phyloP scores from a whole-genome alignment of 2,329 filamentous ascomycete genomes.

The Verticillium longisporum region DNA sequence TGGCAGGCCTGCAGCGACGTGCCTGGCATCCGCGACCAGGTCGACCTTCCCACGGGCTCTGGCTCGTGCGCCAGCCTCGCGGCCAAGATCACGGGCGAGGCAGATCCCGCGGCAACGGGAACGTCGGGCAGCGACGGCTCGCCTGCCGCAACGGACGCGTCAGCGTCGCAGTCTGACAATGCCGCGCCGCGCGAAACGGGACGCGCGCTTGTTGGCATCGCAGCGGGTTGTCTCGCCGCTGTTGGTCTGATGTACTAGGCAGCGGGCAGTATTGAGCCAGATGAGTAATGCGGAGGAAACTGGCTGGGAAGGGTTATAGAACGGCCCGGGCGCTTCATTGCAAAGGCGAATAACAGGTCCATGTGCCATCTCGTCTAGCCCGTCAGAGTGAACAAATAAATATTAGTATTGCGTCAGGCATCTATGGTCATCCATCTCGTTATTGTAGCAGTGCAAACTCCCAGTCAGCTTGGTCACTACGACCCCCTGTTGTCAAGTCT shows the following conservation, averaged over 20 bases:
- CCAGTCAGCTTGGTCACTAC: conserved; percentile 28
- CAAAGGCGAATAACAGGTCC: too few relatives aligned
- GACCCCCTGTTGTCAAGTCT: conserved; percentile 20
- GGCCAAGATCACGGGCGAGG: conserved; percentile 7
- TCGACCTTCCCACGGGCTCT: conserved; percentile 3
- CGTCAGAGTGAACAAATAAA: background rate
- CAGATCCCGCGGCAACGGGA: background rate
- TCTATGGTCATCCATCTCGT: background rate
- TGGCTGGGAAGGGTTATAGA: background rate
- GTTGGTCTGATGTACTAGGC: background rate
- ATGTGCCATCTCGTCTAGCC: too few relatives aligned
- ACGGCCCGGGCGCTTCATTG: too few relatives aligned
- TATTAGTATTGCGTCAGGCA: background rate
- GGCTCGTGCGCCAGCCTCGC: conserved; percentile 8
- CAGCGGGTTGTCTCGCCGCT: background rate
- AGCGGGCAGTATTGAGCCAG: background rate
- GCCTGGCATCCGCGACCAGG: conserved; percentile 9
- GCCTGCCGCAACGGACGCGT: background rate
- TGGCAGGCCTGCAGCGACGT: conserved; percentile 20
- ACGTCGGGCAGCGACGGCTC: background rate
- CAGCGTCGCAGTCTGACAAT: background rate
- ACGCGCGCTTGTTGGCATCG: background rate
- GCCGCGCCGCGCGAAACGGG: background rate
- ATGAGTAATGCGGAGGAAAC: background rate
- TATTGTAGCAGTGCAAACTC: conserved; percentile 31